phyloP scores from a whole-genome alignment of 2,329 filamentous ascomycete species.

The Coniochaeta prunicola region DNA sequence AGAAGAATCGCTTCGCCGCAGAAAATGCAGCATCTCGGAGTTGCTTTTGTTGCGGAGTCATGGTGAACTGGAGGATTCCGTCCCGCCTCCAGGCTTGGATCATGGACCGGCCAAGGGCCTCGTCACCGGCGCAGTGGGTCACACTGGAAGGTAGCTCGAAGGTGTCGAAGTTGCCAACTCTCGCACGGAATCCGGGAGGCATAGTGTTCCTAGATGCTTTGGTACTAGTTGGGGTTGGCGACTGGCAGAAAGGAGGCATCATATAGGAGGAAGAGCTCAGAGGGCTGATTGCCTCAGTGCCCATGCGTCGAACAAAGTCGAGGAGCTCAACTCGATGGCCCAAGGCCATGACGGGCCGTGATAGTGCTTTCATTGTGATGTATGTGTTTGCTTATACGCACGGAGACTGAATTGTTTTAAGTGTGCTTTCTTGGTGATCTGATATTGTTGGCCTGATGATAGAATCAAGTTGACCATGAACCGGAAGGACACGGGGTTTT shows the following conservation, averaged over 20 bases:
- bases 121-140: conserved; percentile 23
- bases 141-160: conserved; percentile 32
- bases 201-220: conserved; percentile 12
- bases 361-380: neutral
- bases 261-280: neutral
- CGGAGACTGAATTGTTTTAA: neutral
- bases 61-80: conserved; percentile 38
- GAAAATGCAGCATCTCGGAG: conserved; percentile 27
- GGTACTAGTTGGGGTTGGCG: neutral
- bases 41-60: conserved; percentile 24
- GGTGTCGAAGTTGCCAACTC: conserved; percentile 27
- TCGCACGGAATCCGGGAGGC: conserved; percentile 21
- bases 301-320: neutral
- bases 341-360: neutral
- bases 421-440: neutral
- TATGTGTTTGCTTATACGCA: neutral
- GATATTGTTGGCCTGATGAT: neutral
- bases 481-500: neutral
- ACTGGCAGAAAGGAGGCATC: neutral
- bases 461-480: neutral
- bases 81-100: conserved; percentile 34
- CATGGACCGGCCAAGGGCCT: conserved; percentile 29
- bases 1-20: conserved; percentile 32
- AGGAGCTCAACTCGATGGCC: neutral
- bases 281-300: neutral